Base-by-base conservation (phyloP, 805 yeast genomes). In the Kuraishia ogatae region DNA sequence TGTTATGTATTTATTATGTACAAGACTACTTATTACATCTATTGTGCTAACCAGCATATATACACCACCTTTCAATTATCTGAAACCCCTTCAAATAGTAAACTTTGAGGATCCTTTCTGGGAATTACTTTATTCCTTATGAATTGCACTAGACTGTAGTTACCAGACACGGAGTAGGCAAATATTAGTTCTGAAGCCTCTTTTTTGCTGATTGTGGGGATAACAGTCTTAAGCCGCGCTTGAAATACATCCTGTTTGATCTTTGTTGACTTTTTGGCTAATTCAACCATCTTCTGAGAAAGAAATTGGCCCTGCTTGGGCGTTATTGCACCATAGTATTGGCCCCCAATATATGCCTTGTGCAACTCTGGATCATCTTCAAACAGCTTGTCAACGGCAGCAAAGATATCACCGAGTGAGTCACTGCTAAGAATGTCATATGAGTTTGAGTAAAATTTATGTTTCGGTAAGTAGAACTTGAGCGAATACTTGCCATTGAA, bases 141-240 rank as follows among this genome's bases (percentile, higher is more conserved):
- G 60, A 65, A 69, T 2, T 61, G 49, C 51, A 66, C 64, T 2
- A 69, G 39, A 2, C 68, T 57, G 46, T 61, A 57, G 1, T 61
- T 57, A 8, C 70, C 64, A 1, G 69, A 63, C 10, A 67, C 62
- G 1, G 68, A 63, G 53, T 62, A 67, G 1, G 63, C 69, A 54
- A 66, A 69, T 6, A 70, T 70, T 54, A 70, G 51, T 24, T 63
- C 57, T 13, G 67, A 60, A 2, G 73, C 74, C 7, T 55, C 59
- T 15, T 58, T 52, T 50, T 62, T 67, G 6, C 64, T 56, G 55
- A 69, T 43, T 2, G 39, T 22, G 1, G 35, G 19, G 6, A 69
- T 48, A 46, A 58, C 59, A 7, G 51, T 28, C 5, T 59, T 55
- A 17, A 68, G 56, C 4, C 54, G 51, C 2, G 21, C 21, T 2